Percentiles rank a stretch among this genome's conserved stretches.
Evolutionary conservation across 2,329 filamentous ascomycete species (phyloP).

Genomic region (Clonostachys solani): DNA sequence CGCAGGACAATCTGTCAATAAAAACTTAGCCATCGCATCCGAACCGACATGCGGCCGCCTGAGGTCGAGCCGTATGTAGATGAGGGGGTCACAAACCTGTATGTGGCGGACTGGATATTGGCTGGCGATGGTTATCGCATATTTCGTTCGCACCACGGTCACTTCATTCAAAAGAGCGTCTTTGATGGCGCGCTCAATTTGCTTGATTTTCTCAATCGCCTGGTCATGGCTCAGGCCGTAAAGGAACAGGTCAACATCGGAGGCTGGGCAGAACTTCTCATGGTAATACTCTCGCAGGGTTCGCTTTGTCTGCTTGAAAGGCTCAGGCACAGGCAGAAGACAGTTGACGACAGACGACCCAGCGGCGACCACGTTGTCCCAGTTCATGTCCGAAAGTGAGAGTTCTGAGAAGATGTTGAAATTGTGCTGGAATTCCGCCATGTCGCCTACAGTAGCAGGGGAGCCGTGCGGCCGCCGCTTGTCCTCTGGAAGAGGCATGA

Average conservation of each 20-base stretch:
- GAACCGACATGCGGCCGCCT: neutral
- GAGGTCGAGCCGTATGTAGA: no score
- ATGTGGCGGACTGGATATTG: slow-evolving; percentile 82
- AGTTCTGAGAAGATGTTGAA: slow-evolving; percentile 81
- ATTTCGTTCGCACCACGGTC: slow-evolving; percentile 80
- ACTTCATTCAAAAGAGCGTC: slow-evolving; percentile 80
- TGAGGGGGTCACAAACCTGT: slow-evolving; percentile 36
- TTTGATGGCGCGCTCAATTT: slow-evolving; percentile 69
- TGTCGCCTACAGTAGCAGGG: slow-evolving; percentile 60
- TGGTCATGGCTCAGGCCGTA: slow-evolving; percentile 75
- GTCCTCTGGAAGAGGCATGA: slow-evolving; percentile 62
- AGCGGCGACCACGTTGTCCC: slow-evolving; percentile 77
- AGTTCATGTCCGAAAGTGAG: slow-evolving; percentile 70
- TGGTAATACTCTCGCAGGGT: slow-evolving; percentile 72
- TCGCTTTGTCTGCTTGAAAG: slow-evolving; percentile 59
- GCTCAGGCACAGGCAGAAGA: slow-evolving; percentile 64
- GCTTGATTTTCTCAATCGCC: slow-evolving; percentile 77
- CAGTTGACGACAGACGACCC: slow-evolving; percentile 80
- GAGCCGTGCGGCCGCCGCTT: slow-evolving; percentile 59
- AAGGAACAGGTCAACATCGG: slow-evolving; percentile 82
- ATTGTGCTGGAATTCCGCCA: slow-evolving; percentile 73
- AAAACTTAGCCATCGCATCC: neutral
- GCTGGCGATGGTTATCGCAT: slow-evolving; percentile 80
- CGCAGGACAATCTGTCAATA: slow-evolving; percentile 69
- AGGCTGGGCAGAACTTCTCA: slow-evolving; percentile 74